These are phyloP conservation scores for Paramecium sonneborni DNA, from an alignment of 73 alveolate species.

Conservation along the genomic window DNA sequence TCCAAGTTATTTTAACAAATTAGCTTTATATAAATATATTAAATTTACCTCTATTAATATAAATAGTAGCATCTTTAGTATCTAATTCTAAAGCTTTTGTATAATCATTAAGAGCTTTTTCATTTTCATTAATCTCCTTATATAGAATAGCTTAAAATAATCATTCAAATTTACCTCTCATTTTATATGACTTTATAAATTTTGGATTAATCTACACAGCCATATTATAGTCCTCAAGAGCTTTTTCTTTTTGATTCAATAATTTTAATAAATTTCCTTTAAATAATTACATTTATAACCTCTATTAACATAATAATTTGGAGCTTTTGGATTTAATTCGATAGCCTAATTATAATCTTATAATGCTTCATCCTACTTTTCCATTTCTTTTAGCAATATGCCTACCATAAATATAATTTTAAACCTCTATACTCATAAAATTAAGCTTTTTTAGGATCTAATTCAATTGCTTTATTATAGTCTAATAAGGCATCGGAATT, in stretches of 20 bases:
- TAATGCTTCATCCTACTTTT: neutral
- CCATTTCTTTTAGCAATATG: neutral
- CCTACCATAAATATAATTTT: neutral
- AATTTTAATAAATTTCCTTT: neutral
- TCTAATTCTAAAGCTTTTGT: neutral
- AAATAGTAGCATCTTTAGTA: neutral
- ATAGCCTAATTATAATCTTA: neutral
- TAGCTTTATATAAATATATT: neutral
- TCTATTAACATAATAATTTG: neutral
- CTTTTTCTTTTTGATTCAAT: neutral
- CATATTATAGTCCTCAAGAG: neutral
- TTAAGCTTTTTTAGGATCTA: neutral
- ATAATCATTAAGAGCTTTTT: neutral
- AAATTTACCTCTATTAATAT: neutral
- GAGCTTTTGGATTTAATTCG: neutral
- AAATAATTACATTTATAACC: neutral
- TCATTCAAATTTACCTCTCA: neutral
- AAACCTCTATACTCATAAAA: neutral
- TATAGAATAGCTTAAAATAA: neutral
- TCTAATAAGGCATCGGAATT: neutral
- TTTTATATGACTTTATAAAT: neutral
- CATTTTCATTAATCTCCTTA: neutral
- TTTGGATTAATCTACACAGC: neutral
- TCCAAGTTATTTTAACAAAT: neutral
- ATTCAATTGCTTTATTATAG: neutral